Conservation (phyloP, 2,329 filamentous ascomycete species). For the Fusarium tanahbumbuense region DNA sequence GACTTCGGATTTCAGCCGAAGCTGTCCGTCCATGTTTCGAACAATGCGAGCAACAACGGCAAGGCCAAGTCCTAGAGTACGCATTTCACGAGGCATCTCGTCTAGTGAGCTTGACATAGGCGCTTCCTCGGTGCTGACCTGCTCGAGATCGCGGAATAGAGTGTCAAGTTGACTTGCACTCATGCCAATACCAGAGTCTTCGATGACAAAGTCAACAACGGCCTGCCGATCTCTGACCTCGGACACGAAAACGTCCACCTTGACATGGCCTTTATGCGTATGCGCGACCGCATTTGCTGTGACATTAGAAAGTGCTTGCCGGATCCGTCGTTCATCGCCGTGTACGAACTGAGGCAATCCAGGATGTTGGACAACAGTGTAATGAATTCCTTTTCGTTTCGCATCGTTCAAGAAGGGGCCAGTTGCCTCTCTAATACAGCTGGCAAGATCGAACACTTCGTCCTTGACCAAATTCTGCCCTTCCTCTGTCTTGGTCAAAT, state of each 20-base stretch:
- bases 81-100: slow-evolving; percentile 48
- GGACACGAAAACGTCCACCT: slow-evolving; percentile 74
- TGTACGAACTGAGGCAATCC: slow-evolving; percentile 77
- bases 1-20: slow-evolving; percentile 85
- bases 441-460: slow-evolving; percentile 78
- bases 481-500: slow-evolving; percentile 89
- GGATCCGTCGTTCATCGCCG: slow-evolving; percentile 82
- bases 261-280: slow-evolving; percentile 74
- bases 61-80: slow-evolving; percentile 81
- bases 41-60: slow-evolving; percentile 88
- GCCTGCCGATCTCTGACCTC: slow-evolving; percentile 65
- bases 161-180: slow-evolving; percentile 69
- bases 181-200: slow-evolving; percentile 82
- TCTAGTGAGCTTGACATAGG: slow-evolving; percentile 35
- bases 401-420: slow-evolving; percentile 80
- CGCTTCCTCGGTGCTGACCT: slow-evolving; percentile 64
- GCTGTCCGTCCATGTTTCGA: slow-evolving; percentile 89
- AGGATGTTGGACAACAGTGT: slow-evolving; percentile 74
- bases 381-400: slow-evolving; percentile 78
- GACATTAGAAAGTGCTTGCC: slow-evolving; percentile 85
- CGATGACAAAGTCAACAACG: slow-evolving; percentile 78
- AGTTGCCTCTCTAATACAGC: slow-evolving; percentile 80
- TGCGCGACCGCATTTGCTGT: slow-evolving; percentile 87
- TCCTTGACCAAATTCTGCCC: slow-evolving; percentile 83
- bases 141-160: slow-evolving; percentile 68